Base-by-base conservation (phyloP, 495 filamentous ascomycete species). In the Amorphotheca resinae region DNA sequence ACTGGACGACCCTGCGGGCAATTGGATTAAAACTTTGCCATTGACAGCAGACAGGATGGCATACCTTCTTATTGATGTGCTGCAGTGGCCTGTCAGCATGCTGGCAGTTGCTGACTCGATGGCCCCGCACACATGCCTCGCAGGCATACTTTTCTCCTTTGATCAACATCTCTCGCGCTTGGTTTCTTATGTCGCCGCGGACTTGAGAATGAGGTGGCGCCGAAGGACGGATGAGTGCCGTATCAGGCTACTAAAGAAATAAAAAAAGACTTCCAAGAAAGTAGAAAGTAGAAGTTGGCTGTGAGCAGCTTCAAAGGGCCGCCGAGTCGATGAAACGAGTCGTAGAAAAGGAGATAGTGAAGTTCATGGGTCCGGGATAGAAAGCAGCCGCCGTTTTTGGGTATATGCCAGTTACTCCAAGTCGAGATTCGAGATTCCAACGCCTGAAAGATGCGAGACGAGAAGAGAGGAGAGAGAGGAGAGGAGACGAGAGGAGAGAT, bases 21-120 rank as follows among this genome's bases (percentile, higher is more conserved):
- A n/a, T n/a, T n/a, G n/a, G n/a, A n/a, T n/a, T n/a, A n/a, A n/a
- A 11, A 11, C 25, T 11, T 5, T 28, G 25, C 25, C 25, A 28
- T 28, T 28, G 11, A 28, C 5, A 11, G 25, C 4, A 64, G 7
- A 22, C 9, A 15, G 22, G 18, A 25, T 1, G 28, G 14, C 39
- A 45, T 47, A 55, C 52, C 45, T 99, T 96, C 66, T 94, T 95
- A 68, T 91, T 91, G 72, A 96, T 95, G 62, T 91, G 91, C 59
- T 81, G 79, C 48, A 99, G 77, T 50, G 82, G 84, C 53, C 91
- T 84, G 64, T 95, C 91, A 63, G 77, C 68, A 62, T 93, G 86
- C 64, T 89, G 82, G 73, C 86, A 93, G 63, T 84, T 88, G 77
- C 84, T 93, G 59, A 93, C 86, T 59, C 86, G 80, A 69, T 93